Conservation (phyloP, 495 filamentous ascomycete species). For the Apiosordaria backusii region DNA sequence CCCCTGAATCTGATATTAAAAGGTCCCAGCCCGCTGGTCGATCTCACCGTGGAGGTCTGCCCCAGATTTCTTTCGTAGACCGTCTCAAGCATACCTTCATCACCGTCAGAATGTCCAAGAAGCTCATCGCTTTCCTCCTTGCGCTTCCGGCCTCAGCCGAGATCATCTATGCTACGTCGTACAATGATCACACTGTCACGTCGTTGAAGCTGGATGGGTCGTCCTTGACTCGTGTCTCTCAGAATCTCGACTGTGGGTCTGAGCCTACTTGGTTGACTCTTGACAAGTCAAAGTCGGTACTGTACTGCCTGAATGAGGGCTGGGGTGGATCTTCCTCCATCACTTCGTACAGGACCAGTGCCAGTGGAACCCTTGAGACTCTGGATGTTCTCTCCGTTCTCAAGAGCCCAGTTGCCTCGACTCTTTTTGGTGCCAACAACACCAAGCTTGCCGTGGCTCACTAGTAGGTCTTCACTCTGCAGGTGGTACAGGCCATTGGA, state of each 20-base stretch:
- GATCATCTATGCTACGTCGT: constrained; percentile 58
- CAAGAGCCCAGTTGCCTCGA: constrained; percentile 30
- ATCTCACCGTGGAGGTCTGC: neutral
- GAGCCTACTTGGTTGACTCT: constrained; percentile 58
- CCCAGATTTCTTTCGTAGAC: neutral
- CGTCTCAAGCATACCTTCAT: neutral
- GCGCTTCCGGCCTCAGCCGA: constrained; percentile 34
- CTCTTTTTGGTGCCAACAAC: constrained; percentile 38
- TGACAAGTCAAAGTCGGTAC: constrained; percentile 41
- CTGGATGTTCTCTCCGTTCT: constrained; percentile 42
- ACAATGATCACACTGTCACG: constrained; percentile 54
- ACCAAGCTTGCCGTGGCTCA: constrained; percentile 45
- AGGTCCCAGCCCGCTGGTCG: neutral
- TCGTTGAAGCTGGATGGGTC: constrained; percentile 44
- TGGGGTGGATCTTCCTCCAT: constrained; percentile 38
- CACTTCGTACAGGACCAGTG: constrained; percentile 36
- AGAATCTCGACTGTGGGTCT: constrained; percentile 47
- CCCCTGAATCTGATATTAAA: neutral
- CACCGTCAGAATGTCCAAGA: neutral
- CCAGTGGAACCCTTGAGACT: constrained; percentile 39
- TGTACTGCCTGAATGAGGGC: constrained; percentile 62
- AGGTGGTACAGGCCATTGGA: neutral
- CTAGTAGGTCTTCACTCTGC: constrained; percentile 45
- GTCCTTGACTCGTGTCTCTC: constrained; percentile 35
- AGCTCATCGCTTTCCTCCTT: constrained; percentile 30